Percentiles rank a stretch among this genome's conserved stretches.
Evolutionary conservation across 2,329 filamentous ascomycete genomes (phyloP).

Genomic region (Zymoseptoria tritici): DNA sequence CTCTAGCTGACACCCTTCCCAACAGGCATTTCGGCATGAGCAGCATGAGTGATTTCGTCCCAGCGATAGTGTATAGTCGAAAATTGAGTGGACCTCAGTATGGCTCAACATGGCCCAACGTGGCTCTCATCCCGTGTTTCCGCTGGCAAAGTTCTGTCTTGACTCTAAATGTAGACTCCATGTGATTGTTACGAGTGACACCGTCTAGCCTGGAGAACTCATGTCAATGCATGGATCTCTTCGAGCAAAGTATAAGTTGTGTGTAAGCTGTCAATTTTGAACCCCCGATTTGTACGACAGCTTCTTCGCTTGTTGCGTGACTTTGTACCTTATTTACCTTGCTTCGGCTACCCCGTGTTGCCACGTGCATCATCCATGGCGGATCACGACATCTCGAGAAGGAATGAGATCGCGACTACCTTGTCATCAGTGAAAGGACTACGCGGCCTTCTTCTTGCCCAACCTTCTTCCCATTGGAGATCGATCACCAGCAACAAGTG

Average conservation of each 20-base stretch:
- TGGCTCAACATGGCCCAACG: background rate
- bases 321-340: background rate
- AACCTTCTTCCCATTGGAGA: background rate
- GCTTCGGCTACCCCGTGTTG: background rate
- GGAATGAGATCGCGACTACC: background rate
- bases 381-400: background rate
- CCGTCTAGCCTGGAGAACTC: too few species aligned
- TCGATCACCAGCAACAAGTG: background rate
- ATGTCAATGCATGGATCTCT: background rate
- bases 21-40: conserved; percentile 14
- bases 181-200: too few species aligned
- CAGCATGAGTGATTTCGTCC: background rate
- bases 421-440: background rate
- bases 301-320: background rate
- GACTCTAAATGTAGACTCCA: background rate
- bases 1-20: too few species aligned
- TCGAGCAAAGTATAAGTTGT: background rate
- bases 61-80: background rate
- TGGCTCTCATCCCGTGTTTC: background rate
- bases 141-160: background rate
- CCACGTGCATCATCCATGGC: background rate
- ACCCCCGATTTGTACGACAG: background rate
- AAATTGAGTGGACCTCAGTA: background rate
- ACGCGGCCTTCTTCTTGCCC: background rate
- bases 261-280: background rate